A percentile compares a stretch with the other conserved stretches of the same genome.
Evolutionary conservation across 805 yeast species (phyloP).

Genomic region (Myxozyma monticola): DNA sequence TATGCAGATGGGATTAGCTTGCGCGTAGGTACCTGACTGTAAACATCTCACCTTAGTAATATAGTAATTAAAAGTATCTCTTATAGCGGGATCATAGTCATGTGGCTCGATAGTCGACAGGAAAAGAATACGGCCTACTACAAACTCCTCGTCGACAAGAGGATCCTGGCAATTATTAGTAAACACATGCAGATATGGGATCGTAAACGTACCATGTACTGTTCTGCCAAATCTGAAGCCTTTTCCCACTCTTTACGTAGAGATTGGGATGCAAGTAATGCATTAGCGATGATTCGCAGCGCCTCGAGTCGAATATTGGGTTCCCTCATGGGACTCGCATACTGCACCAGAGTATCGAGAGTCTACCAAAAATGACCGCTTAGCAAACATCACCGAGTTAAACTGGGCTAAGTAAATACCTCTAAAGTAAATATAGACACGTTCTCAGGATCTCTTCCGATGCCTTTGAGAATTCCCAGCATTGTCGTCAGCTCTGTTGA

Average conservation of each 20-base stretch:
- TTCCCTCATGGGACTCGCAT: background rate
- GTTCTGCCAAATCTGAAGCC: conserved; percentile 1
- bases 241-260: conserved; percentile 7
- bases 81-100: background rate
- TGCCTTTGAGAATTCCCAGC: conserved; percentile 2
- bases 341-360: conserved; percentile 4
- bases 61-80: background rate
- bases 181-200: background rate
- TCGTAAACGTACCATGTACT: conserved; percentile 3
- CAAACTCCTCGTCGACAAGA: conserved; percentile 18
- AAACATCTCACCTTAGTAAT: conserved; percentile 4
- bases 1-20: background rate
- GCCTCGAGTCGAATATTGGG: conserved; percentile 14
- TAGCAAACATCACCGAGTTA: background rate
- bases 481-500: background rate
- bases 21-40: background rate
- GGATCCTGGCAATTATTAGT: conserved; percentile 1
- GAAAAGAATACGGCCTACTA: conserved; percentile 23
- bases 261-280: conserved; percentile 4
- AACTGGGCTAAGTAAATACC: background rate
- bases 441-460: conserved; percentile 3
- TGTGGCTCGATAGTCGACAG: conserved; percentile 11
- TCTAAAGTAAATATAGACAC: conserved; percentile 3
- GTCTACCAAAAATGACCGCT: background rate
- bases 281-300: conserved; percentile 22